A percentile compares a stretch with the other conserved stretches of the same genome.
These are phyloP conservation scores for Cutaneotrichosporon cutaneum DNA, from an alignment of 1,284 basidiomycete genomes.

Conservation along the genomic window DNA sequence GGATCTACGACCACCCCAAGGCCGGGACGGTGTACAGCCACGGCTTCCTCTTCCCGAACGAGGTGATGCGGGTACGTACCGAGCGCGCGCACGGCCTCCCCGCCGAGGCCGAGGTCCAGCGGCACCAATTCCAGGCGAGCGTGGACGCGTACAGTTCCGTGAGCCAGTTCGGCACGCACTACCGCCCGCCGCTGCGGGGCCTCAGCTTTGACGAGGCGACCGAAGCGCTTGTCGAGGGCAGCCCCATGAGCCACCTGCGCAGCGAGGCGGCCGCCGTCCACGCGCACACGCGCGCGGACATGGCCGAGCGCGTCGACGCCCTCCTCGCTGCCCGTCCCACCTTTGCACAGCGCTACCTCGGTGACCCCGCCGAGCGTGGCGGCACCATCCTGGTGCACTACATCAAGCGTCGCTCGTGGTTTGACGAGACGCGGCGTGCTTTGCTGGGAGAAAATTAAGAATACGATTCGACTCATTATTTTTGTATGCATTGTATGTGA, in stretches of 20 bases:
- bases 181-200: slow-evolving; percentile 67
- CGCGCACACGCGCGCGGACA: background rate
- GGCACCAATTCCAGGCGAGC: slow-evolving; percentile 26
- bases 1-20: slow-evolving; percentile 97
- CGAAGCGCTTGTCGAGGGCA: slow-evolving; percentile 88
- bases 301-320: slow-evolving; percentile 56
- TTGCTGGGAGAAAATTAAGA: background rate
- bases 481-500: slow-evolving; percentile 1
- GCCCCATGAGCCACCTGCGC: slow-evolving; percentile 23
- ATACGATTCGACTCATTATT: slow-evolving; percentile 18
- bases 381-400: slow-evolving; percentile 96
- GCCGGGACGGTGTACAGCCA: slow-evolving; percentile 93
- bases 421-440: slow-evolving; percentile 72
- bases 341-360: slow-evolving; percentile 63
- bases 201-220: slow-evolving; percentile 69
- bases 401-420: slow-evolving; percentile 96
- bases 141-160: slow-evolving; percentile 73
- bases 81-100: slow-evolving; percentile 42
- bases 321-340: slow-evolving; percentile 36
- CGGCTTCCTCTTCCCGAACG: slow-evolving; percentile 94
- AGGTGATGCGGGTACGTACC: slow-evolving; percentile 66
- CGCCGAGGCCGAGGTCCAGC: slow-evolving; percentile 19
- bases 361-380: slow-evolving; percentile 60
- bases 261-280: slow-evolving; percentile 24
- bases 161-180: slow-evolving; percentile 77